Base-by-base conservation (phyloP, 2,329 filamentous ascomycete genomes). In the Xylaria sp. region DNA sequence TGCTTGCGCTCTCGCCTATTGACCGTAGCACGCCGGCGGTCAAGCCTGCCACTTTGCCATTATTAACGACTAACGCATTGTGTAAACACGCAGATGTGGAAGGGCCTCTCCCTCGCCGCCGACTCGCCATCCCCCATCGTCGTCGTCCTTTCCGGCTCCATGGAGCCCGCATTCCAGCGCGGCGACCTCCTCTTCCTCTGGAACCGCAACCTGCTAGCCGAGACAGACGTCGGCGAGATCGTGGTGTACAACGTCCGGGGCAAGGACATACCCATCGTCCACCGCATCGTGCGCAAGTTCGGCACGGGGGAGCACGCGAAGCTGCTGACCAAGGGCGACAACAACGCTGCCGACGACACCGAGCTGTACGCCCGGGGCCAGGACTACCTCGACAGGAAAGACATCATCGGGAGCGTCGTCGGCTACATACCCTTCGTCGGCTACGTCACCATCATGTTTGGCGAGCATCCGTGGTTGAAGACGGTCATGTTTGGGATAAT, bases 231-330 rank as follows among this genome's bases (percentile, higher is more conserved):
- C 18, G 86, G 86, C 69, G 85, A 87, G 73, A 79, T 90, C n/a
- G 87, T 89, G 9, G 87, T 90, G 10, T 90, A 90, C 82, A 97
- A 97, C 78, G 92, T 97, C 63, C 88, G 90, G 79, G 94, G 91
- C 67, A 99, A 98, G 85, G 93, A 97, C 74, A 98, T 99, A 72
- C 96, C 96, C 36, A 99, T 99, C 81, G 96, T 99, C 74, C 96
- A 99, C 83, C 86, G 96, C 60, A 88, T 98, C 10, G 92, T 98
- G 64, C 89, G 94, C 82, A 90, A 89, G 78, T 91, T 90, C 78
- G 89, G 89, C 25, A 76, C 76, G 36, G 89, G 89, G 84, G 88
- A 77, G 67, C 80, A 85, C 60, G 88, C 89, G n/a, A 85, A 93
- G 78, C 88, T 99, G 23, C 88, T 99, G 66, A 99, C 96, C 41